These are phyloP conservation scores for Phytophthora europaea DNA, from an alignment of 352 stramenopile genomes.

Conservation along the genomic window DNA sequence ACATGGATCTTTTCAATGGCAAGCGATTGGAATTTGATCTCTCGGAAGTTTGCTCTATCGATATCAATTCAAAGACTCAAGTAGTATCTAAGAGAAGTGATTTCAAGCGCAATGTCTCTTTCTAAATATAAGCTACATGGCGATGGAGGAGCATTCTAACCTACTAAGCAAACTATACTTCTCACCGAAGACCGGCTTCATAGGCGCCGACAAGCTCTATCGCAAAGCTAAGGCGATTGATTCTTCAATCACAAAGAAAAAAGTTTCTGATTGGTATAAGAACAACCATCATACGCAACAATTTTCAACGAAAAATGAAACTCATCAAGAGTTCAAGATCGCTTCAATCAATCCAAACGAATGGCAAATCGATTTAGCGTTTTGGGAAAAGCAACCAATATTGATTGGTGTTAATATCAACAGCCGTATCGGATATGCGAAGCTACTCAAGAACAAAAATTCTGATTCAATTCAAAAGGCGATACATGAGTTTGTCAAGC, in stretches of 20 bases:
- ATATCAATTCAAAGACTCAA: constrained; percentile 15
- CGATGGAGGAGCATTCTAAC: neutral
- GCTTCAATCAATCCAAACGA: constrained; percentile 26
- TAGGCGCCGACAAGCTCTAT: constrained; percentile 29
- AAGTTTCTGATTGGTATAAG: constrained; percentile 29
- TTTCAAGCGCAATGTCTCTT: constrained; percentile 10
- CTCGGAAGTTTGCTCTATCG: constrained; percentile 7
- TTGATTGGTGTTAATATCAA: constrained; percentile 40
- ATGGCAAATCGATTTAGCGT: constrained; percentile 38
- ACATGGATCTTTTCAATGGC: constrained; percentile 16
- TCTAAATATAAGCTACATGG: constrained; percentile 1
- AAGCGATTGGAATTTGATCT: constrained; percentile 5
- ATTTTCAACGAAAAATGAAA: constrained; percentile 17
- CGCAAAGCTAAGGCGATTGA: constrained; percentile 14
- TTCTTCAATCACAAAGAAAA: constrained; percentile 8
- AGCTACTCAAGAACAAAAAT: constrained; percentile 23
- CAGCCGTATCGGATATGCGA: constrained; percentile 34
- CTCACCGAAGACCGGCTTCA: constrained; percentile 14
- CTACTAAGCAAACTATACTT: constrained; percentile 20
- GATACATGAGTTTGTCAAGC: constrained; percentile 21
- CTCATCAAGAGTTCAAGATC: constrained; percentile 23
- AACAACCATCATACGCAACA: constrained; percentile 22
- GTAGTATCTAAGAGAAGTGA: constrained; percentile 9
- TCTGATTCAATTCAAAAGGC: constrained; percentile 9
- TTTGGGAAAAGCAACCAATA: constrained; percentile 21